Evolutionary conservation across 1,284 basidiomycete genomes (phyloP).

Genomic region (Trichosporon asahii): DNA sequence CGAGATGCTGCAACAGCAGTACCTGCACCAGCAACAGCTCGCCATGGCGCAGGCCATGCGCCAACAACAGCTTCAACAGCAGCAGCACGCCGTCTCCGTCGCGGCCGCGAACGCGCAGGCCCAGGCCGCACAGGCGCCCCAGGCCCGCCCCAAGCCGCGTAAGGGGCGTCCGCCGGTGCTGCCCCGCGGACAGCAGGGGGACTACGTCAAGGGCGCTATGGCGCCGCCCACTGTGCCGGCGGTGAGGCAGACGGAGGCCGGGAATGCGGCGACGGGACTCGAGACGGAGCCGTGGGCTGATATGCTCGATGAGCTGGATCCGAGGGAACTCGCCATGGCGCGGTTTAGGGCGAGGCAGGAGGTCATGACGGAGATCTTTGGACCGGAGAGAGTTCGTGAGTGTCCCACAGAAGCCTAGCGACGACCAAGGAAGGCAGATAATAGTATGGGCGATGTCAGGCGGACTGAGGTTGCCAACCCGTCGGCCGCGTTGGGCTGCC

Average conservation of each 20-base stretch:
- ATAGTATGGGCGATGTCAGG: no score
- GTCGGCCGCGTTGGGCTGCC: no score
- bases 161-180: not conserved
- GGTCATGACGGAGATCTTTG: conserved; percentile 45
- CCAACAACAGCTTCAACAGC: conserved; percentile 16
- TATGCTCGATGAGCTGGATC: conserved; percentile 45
- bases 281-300: conserved; percentile 47
- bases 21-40: conserved; percentile 6
- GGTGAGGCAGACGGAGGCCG: not conserved
- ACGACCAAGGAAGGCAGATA: no score
- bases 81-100: conserved; percentile 20
- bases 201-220: conserved; percentile 32
- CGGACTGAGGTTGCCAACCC: no score
- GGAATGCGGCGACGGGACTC: not conserved
- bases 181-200: conserved; percentile 1
- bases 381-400: conserved; percentile 46
- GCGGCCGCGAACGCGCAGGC: not conserved
- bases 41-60: conserved; percentile 3
- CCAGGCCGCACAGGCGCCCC: not conserved
- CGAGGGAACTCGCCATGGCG: conserved; percentile 45
- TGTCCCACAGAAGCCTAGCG: not conserved
- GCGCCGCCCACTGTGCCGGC: conserved; percentile 10
- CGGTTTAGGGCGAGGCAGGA: conserved; percentile 45
- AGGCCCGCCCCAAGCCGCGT: conserved; percentile 2
- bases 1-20: conserved; percentile 24